Percentiles rank a stretch among this genome's conserved stretches.
Conservation (phyloP, 169 alveolate species). For the Cryptosporidium xiaoi region DNA sequence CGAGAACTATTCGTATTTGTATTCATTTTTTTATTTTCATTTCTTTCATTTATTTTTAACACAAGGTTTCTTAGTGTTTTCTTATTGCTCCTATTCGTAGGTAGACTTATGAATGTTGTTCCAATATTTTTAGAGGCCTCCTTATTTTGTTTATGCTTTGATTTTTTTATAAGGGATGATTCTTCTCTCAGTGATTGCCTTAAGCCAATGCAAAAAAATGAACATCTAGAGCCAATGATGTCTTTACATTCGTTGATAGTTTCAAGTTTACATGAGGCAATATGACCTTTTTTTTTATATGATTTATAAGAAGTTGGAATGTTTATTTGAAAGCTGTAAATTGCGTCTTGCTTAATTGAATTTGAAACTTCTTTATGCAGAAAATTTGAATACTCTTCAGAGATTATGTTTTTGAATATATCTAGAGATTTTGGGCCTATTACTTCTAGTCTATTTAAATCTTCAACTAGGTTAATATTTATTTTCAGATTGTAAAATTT, state of each 20-base stretch:
- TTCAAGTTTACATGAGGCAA: neutral
- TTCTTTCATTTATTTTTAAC: neutral
- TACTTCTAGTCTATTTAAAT: slow-evolving; percentile 53
- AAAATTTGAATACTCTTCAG: neutral
- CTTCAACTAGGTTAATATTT: slow-evolving; percentile 22
- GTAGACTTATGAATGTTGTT: neutral
- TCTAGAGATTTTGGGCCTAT: slow-evolving; percentile 42
- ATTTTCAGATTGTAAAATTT: neutral
- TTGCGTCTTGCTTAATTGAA: slow-evolving; percentile 2
- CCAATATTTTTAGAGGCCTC: neutral
- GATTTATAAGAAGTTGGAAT: slow-evolving; percentile 23
- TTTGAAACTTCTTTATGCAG: neutral
- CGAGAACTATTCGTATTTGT: neutral
- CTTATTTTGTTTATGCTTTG: neutral
- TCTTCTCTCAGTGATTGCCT: slow-evolving; percentile 16
- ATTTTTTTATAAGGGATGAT: neutral
- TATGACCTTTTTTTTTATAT: neutral
- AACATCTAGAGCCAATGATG: neutral
- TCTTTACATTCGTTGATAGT: neutral
- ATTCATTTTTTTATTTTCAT: neutral
- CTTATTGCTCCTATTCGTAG: slow-evolving; percentile 22
- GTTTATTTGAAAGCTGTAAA: slow-evolving; percentile 6
- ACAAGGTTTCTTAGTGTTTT: slow-evolving; percentile 10
- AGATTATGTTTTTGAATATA: neutral
- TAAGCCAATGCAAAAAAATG: slow-evolving; percentile 25